Conservation (phyloP, 208 protist species). For the Crithidia acanthocephali region DNA sequence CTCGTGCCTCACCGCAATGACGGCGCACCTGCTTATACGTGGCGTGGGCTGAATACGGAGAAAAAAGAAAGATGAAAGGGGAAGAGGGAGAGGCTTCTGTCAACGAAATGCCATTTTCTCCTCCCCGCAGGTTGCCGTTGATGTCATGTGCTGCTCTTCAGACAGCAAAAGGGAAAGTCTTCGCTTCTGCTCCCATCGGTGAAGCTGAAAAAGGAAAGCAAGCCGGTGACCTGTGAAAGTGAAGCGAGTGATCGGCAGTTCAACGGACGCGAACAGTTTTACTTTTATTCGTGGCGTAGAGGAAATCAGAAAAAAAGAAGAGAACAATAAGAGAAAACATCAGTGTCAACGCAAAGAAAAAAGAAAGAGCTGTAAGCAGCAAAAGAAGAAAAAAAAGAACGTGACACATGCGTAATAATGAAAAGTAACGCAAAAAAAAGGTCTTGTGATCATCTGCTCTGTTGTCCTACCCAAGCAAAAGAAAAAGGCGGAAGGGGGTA, state of each 20-base stretch:
- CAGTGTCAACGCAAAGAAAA: conserved; percentile 8
- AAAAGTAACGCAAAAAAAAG: background rate
- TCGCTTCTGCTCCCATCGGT: background rate
- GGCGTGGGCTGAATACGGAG: too few species aligned
- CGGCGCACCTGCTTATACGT: background rate
- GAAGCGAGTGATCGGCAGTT: background rate
- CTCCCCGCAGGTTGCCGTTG: too few species aligned
- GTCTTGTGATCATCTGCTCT: too few species aligned
- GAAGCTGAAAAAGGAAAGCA: background rate
- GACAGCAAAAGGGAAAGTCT: background rate
- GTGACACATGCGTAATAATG: too few species aligned
- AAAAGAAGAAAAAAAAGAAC: background rate
- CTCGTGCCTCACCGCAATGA: background rate
- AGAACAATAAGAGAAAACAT: background rate
- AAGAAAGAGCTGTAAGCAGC: background rate
- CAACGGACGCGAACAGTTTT: conserved; percentile 8
- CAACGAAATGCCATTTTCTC: background rate
- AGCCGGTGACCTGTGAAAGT: background rate
- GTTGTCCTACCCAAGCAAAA: too few species aligned
- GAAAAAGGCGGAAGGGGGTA: background rate
- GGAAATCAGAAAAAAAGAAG: conserved; percentile 9
- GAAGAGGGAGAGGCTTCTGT: background rate
- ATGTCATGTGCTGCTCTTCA: too few species aligned
- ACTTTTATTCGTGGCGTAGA: background rate
- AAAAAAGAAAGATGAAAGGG: too few species aligned